Evolutionary conservation across 2,329 filamentous ascomycete genomes (phyloP).

Genomic region (Fusarium phyllophilum): DNA sequence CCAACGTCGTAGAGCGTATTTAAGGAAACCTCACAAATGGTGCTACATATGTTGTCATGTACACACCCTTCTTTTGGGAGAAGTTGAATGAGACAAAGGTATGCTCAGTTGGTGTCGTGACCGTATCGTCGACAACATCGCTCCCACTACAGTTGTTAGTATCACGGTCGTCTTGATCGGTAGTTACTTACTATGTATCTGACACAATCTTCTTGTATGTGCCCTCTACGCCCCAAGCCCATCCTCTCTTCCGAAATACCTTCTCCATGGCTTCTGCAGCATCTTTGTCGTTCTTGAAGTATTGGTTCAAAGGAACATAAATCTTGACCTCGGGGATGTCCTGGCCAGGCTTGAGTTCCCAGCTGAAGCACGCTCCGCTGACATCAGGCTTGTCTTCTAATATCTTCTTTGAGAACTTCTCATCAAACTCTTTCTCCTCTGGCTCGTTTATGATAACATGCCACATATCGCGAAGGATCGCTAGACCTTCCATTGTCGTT

Average conservation of each 20-base stretch:
- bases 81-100: conserved; percentile 26
- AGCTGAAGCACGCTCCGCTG: conserved; percentile 41
- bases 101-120: conserved; percentile 9
- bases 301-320: conserved; percentile 44
- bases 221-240: conserved; percentile 23
- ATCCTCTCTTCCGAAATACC: conserved; percentile 23
- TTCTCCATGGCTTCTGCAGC: conserved; percentile 16
- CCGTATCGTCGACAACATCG: conserved; percentile 1
- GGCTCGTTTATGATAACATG: conserved; percentile 41
- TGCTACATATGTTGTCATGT: conserved; percentile 26
- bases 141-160: conserved; percentile 7
- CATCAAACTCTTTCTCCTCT: conserved; percentile 16
- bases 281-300: conserved; percentile 21
- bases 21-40: conserved; percentile 16
- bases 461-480: conserved; percentile 39
- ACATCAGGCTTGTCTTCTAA: conserved; percentile 20
- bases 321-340: conserved; percentile 40
- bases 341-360: conserved; percentile 40
- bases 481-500: conserved; percentile 35
- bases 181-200: conserved; percentile 11
- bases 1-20: rapidly evolving
- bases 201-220: conserved; percentile 22
- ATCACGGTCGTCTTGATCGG: background rate
- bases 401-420: conserved; percentile 20
- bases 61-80: conserved; percentile 18